Percentiles rank a stretch among this genome's conserved stretches.
These are phyloP conservation scores for Scedosporium minutisporum DNA, from an alignment of 2,329 filamentous ascomycete species.

Conservation along the genomic window DNA sequence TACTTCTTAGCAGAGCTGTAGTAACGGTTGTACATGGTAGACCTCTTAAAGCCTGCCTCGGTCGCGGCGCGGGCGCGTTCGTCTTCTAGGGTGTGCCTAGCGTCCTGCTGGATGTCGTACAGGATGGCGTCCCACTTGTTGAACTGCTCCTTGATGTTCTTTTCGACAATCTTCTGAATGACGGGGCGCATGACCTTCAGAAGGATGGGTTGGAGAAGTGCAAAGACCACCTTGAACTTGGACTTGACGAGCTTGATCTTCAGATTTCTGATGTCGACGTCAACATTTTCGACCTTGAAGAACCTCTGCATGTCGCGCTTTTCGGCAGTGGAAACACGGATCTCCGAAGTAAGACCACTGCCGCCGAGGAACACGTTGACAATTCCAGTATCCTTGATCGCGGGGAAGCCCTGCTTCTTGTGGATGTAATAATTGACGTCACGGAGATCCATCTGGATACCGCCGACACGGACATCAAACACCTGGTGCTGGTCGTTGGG, in stretches of 20 bases:
- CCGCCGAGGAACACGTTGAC: slow-evolving; percentile 83
- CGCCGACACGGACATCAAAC: slow-evolving; percentile 74
- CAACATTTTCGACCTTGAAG: slow-evolving; percentile 89
- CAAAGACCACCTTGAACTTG: slow-evolving; percentile 86
- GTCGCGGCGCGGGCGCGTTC: slow-evolving; percentile 38
- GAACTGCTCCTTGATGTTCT: slow-evolving; percentile 77
- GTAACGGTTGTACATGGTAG: slow-evolving; percentile 84
- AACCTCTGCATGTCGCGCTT: slow-evolving; percentile 69
- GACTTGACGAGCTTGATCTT: slow-evolving; percentile 89
- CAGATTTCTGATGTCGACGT: slow-evolving; percentile 72
- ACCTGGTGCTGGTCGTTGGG: slow-evolving; percentile 71
- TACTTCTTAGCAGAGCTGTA: slow-evolving; percentile 64
- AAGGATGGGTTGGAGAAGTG: slow-evolving; percentile 75
- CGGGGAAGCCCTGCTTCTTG: slow-evolving; percentile 87
- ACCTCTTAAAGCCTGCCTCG: slow-evolving; percentile 58
- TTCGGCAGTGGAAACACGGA: slow-evolving; percentile 75
- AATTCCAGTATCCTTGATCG: slow-evolving; percentile 77
- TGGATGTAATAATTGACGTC: slow-evolving; percentile 94
- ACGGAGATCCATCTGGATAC: slow-evolving; percentile 83
- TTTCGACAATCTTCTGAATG: slow-evolving; percentile 80
- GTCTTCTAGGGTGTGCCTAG: slow-evolving; percentile 59
- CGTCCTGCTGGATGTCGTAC: slow-evolving; percentile 74
- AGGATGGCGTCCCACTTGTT: slow-evolving; percentile 62
- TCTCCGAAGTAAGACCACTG: slow-evolving; percentile 81
- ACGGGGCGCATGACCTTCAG: slow-evolving; percentile 76